A percentile compares a stretch with the other conserved stretches of the same genome.
phyloP scores from a whole-genome alignment of 257 asterid species.

The Nicotiana attenuata region DNA sequence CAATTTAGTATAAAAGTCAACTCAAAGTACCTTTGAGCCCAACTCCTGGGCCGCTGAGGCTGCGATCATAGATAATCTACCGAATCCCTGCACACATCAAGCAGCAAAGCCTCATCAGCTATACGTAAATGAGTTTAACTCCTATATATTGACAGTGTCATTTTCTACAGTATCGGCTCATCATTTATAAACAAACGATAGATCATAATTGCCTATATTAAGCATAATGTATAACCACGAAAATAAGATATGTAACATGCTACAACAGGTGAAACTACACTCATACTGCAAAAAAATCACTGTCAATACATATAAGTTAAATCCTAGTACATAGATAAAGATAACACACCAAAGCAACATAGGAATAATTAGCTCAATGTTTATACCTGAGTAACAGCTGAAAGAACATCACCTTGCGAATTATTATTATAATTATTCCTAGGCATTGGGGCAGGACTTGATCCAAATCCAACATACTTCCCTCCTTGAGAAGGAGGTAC shows the following conservation, averaged over 20 bases:
- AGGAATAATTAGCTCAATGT: background rate
- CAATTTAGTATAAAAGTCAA: background rate
- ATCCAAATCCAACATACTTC: slow-evolving; percentile 89
- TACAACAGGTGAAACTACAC: background rate
- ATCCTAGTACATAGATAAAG: background rate
- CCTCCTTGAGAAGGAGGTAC: slow-evolving; percentile 95
- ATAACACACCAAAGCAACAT: background rate
- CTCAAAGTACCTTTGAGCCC: slow-evolving; percentile 54
- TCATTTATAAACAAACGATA: background rate
- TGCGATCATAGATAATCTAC: slow-evolving; percentile 76
- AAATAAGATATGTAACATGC: background rate
- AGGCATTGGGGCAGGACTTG: slow-evolving; percentile 45
- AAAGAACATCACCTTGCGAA: slow-evolving; percentile 65
- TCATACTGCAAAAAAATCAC: background rate
- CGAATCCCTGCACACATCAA: slow-evolving; percentile 56
- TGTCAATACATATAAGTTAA: background rate
- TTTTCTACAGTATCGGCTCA: background rate
- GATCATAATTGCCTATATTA: background rate
- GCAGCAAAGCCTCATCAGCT: background rate
- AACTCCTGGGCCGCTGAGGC: slow-evolving; percentile 85
- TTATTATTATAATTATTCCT: slow-evolving; percentile 19
- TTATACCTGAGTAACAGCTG: slow-evolving; percentile 67
- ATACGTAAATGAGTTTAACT: background rate
- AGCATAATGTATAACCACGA: background rate
- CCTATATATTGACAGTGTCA: background rate